A percentile compares a stretch with the other conserved stretches of the same genome.
Conservation (phyloP, 2,329 filamentous ascomycete genomes). For the Microcyclospora tardicrescens region DNA sequence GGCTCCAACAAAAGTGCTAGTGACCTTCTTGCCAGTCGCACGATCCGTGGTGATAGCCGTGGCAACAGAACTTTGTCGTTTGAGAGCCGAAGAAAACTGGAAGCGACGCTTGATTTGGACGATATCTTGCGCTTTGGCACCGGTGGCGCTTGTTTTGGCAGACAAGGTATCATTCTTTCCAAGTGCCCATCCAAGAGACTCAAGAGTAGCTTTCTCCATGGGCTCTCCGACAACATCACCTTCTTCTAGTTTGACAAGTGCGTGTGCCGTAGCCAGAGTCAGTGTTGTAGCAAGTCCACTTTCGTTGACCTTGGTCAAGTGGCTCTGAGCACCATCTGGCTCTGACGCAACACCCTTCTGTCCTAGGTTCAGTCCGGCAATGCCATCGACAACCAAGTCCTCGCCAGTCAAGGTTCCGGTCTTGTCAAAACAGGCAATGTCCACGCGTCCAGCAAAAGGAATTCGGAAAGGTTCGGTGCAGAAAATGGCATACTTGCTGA, state of each 20-base stretch:
- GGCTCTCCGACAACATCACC: slow-evolving; percentile 95
- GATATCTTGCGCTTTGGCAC: slow-evolving; percentile 41
- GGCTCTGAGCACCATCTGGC: slow-evolving; percentile 68
- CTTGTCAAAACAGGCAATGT: slow-evolving; percentile 97
- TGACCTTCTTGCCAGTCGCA: slow-evolving; percentile 60
- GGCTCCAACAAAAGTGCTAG: slow-evolving; percentile 82
- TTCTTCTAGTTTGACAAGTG: slow-evolving; percentile 89
- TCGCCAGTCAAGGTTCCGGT: slow-evolving; percentile 94
- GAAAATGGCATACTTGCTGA: slow-evolving; percentile 94
- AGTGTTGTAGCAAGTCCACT: slow-evolving; percentile 73
- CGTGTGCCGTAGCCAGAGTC: slow-evolving; percentile 88
- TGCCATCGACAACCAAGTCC: slow-evolving; percentile 90
- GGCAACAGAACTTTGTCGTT: slow-evolving; percentile 89
- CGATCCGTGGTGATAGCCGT: slow-evolving; percentile 62
- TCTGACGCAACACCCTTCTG: slow-evolving; percentile 51
- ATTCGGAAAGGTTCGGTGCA: slow-evolving; percentile 98
- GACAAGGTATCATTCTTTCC: slow-evolving; percentile 75
- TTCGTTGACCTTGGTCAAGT: slow-evolving; percentile 57
- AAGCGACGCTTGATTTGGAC: slow-evolving; percentile 95
- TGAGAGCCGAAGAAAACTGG: slow-evolving; percentile 93
- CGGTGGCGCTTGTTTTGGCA: slow-evolving; percentile 45
- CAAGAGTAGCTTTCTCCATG: slow-evolving; percentile 94
- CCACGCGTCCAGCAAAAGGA: slow-evolving; percentile 86
- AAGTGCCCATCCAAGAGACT: slow-evolving; percentile 83
- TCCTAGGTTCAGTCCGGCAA: slow-evolving; percentile 73